Evolutionary conservation across 306 rosid species (phyloP).

Genomic region (Arachis stenosperma): DNA sequence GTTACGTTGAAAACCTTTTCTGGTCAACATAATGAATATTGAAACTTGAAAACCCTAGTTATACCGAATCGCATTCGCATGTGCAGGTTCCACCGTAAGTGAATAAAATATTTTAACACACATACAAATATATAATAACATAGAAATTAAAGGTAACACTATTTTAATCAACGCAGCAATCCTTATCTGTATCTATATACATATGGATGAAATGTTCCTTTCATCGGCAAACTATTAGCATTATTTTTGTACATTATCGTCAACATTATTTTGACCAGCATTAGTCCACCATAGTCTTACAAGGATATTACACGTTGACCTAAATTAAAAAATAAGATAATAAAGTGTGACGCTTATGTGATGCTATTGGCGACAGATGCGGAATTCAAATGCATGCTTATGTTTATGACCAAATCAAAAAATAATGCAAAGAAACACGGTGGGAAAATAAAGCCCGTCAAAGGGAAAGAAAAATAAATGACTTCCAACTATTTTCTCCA

Average conservation of each 20-base stretch:
- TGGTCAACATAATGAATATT: no score
- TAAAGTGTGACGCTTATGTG: not conserved
- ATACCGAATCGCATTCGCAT: no score
- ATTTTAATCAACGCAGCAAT: not conserved
- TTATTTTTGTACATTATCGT: not conserved
- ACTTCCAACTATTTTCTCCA: no score
- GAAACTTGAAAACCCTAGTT: no score
- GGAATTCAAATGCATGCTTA: not conserved
- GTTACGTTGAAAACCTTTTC: no score
- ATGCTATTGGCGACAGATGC: not conserved
- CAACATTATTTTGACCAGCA: not conserved
- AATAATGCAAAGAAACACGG: not conserved
- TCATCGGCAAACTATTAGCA: not conserved
- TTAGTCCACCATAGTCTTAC: not conserved
- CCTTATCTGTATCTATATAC: not conserved
- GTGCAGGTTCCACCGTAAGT: no score
- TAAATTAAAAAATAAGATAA: not conserved
- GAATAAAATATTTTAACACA: no score
- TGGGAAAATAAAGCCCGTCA: not conserved
- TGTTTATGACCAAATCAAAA: not conserved
- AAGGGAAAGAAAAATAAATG: not conserved
- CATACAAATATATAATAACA: no score
- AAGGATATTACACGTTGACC: not conserved
- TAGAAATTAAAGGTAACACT: not conserved
- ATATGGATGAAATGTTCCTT: not conserved